Evolutionary conservation across 345 rosid species (phyloP).

Genomic region (Eucalyptus globulus): DNA sequence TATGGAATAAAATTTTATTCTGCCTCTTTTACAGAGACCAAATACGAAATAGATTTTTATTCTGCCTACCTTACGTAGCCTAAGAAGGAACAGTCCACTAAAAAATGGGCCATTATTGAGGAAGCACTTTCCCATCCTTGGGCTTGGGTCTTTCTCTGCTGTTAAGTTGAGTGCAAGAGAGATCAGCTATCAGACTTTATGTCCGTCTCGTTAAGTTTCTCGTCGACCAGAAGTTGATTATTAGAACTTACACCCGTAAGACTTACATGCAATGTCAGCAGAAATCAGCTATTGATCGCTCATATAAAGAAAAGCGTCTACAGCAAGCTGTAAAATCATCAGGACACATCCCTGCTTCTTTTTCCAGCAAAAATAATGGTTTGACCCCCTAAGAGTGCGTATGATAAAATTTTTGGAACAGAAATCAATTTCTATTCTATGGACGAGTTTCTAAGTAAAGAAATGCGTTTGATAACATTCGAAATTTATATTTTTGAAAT

Average conservation of each 20-base stretch:
- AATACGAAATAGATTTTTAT: background rate
- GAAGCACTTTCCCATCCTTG: background rate
- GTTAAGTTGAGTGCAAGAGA: background rate
- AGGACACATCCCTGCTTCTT: background rate
- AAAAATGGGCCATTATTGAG: background rate
- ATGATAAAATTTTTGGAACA: no score
- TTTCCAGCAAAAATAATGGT: background rate
- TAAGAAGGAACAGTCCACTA: background rate
- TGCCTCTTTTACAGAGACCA: no score
- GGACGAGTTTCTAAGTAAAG: no score
- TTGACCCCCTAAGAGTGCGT: background rate
- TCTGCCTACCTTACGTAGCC: no score
- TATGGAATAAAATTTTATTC: no score
- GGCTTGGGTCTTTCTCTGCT: background rate
- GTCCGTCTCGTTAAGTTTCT: background rate
- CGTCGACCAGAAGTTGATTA: background rate
- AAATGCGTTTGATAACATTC: no score
- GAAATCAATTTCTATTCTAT: no score
- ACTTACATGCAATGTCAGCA: background rate
- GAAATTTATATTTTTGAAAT: no score
- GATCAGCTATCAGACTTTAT: background rate
- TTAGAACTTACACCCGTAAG: background rate
- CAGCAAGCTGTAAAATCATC: background rate
- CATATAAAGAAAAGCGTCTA: background rate
- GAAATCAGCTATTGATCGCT: background rate